A percentile compares a stretch with the other conserved stretches of the same genome.
phyloP scores from a whole-genome alignment of 1,284 basidiomycete genomes.

The Porphyrellus sp. region DNA sequence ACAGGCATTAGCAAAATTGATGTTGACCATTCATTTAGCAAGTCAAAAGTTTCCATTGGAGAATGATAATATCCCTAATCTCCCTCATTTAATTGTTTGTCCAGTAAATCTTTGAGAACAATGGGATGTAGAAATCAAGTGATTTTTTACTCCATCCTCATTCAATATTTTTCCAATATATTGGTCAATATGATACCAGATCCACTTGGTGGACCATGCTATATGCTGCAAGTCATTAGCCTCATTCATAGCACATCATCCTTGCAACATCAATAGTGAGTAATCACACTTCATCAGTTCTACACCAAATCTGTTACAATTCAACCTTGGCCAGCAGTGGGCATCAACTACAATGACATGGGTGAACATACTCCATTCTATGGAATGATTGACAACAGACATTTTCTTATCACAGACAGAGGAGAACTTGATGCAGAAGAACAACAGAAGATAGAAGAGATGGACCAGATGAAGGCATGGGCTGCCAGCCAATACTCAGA shows the following conservation, averaged over 20 bases:
- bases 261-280: not conserved
- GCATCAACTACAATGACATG: too few species aligned
- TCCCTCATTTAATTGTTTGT: not conserved
- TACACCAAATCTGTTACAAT: not conserved
- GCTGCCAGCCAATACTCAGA: too few species aligned
- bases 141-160: not conserved
- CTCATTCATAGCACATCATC: not conserved
- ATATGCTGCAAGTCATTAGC: not conserved
- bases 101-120: not conserved
- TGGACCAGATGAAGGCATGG: too few species aligned
- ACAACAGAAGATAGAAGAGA: too few species aligned
- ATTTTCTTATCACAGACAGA: too few species aligned
- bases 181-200: not conserved
- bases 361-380: too few species aligned
- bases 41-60: not conserved
- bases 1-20: too few species aligned
- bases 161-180: not conserved
- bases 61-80: not conserved
- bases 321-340: too few species aligned
- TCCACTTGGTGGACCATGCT: not conserved
- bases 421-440: too few species aligned
- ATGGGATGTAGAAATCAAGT: not conserved
- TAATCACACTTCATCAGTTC: not conserved
- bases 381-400: too few species aligned
- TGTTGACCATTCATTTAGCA: too few species aligned